A percentile compares a stretch with the other conserved stretches of the same genome.
These are phyloP conservation scores for Talaromyces liani DNA, from an alignment of 495 filamentous ascomycete species.

Conservation along the genomic window DNA sequence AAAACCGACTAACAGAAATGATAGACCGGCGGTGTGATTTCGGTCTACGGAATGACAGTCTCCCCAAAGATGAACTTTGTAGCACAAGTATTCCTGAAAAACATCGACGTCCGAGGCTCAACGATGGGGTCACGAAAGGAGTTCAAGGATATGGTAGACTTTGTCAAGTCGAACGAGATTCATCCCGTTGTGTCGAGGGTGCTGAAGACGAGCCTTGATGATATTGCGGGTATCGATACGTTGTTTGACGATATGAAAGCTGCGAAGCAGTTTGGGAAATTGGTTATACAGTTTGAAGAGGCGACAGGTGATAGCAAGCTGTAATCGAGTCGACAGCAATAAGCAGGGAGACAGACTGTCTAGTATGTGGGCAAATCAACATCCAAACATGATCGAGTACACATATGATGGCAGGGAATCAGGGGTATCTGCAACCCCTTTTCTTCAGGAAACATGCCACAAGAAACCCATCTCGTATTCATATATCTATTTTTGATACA, in stretches of 20 bases:
- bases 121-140: slow-evolving; percentile 74
- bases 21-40: slow-evolving; percentile 57
- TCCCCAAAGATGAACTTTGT: slow-evolving; percentile 63
- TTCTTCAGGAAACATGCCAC: not conserved
- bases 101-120: slow-evolving; percentile 62
- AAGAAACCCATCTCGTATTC: not conserved
- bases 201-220: slow-evolving; percentile 52
- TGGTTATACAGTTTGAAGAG: slow-evolving; percentile 53
- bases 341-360: not conserved
- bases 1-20: not conserved
- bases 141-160: slow-evolving; percentile 70
- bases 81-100: slow-evolving; percentile 66
- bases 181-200: slow-evolving; percentile 56
- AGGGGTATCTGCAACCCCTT: not conserved
- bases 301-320: slow-evolving; percentile 32
- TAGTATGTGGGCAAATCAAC: too few relatives aligned
- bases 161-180: slow-evolving; percentile 57
- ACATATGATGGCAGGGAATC: too few relatives aligned
- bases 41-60: slow-evolving; percentile 72
- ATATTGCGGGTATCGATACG: slow-evolving; percentile 56
- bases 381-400: too few relatives aligned
- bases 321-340: slow-evolving; percentile 15
- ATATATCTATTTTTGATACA: not conserved
- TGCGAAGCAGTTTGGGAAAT: slow-evolving; percentile 71
- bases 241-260: slow-evolving; percentile 70